phyloP scores from a whole-genome alignment of 805 yeast species.

The Hanseniaspora osmophila region DNA sequence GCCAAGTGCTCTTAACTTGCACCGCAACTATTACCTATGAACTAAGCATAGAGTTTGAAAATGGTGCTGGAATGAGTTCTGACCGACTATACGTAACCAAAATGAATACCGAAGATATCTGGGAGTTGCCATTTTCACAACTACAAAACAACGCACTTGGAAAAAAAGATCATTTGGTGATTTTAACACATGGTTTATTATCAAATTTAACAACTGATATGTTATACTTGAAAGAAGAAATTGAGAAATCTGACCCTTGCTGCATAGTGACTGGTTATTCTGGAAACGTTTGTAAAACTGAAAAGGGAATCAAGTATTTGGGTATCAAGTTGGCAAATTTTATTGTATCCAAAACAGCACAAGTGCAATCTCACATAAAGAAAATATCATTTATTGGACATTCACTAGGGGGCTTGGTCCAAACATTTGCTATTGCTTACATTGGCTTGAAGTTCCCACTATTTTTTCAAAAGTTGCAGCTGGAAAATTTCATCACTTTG shows the following conservation, averaged over 20 bases:
- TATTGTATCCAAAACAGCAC: slow-evolving; percentile 34
- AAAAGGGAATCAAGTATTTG: slow-evolving; percentile 58
- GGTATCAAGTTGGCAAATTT: slow-evolving; percentile 62
- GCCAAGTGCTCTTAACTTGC: slow-evolving; percentile 57
- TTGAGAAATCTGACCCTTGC: slow-evolving; percentile 28
- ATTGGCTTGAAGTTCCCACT: slow-evolving; percentile 52
- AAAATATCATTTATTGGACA: slow-evolving; percentile 67
- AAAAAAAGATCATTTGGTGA: slow-evolving; percentile 47
- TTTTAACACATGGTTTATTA: slow-evolving; percentile 66
- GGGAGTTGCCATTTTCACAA: slow-evolving; percentile 41
- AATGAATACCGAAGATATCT: slow-evolving; percentile 47
- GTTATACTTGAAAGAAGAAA: slow-evolving; percentile 56
- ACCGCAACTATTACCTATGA: slow-evolving; percentile 52
- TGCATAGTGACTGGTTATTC: slow-evolving; percentile 55
- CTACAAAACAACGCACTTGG: not conserved
- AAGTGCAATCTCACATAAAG: slow-evolving; percentile 28
- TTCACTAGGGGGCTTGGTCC: slow-evolving; percentile 67
- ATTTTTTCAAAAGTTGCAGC: slow-evolving; percentile 45
- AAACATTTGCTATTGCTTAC: slow-evolving; percentile 66
- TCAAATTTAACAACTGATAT: slow-evolving; percentile 66
- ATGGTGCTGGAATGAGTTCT: slow-evolving; percentile 14
- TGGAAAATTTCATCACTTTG: slow-evolving; percentile 55
- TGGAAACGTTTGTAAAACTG: slow-evolving; percentile 66
- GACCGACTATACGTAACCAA: slow-evolving; percentile 33
- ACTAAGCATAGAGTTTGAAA: slow-evolving; percentile 29